Conservation (phyloP, 805 yeast species). For the Candida rishiriensis region DNA sequence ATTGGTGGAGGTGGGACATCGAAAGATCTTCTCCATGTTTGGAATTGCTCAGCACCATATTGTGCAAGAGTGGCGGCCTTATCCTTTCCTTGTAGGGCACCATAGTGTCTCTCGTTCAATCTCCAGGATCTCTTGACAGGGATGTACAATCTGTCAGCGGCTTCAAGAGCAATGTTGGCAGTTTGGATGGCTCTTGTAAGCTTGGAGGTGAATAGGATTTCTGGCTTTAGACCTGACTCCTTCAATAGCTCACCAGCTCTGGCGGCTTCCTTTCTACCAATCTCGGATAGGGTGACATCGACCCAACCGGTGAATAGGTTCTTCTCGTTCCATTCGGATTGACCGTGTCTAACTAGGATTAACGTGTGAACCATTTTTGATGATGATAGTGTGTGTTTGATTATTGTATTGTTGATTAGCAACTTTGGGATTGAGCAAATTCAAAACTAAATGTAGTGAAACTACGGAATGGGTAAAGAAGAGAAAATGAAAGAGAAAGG, state of each 20-base stretch:
- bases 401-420: too few species aligned
- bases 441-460: too few species aligned
- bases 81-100: conserved; percentile 98
- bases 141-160: conserved; percentile 84
- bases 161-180: conserved; percentile 87
- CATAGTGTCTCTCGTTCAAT: conserved; percentile 98
- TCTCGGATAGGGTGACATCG: conserved; percentile 78
- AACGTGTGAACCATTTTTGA: conserved; percentile 44
- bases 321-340: conserved; percentile 98
- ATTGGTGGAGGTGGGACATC: conserved; percentile 95
- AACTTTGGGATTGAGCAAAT: too few species aligned
- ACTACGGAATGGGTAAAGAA: too few species aligned
- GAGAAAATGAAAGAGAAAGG: too few species aligned
- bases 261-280: conserved; percentile 86
- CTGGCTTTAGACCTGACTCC: conserved; percentile 82
- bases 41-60: conserved; percentile 91
- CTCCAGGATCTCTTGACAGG: conserved; percentile 96
- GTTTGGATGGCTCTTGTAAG: conserved; percentile 95
- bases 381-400: too few species aligned
- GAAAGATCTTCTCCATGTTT: conserved; percentile 95
- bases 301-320: conserved; percentile 99
- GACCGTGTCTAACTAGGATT: conserved; percentile 97
- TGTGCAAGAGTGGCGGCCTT: conserved; percentile 86
- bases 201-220: conserved; percentile 84
- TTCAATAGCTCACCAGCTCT: conserved; percentile 90